Evolutionary conservation across 2,329 filamentous ascomycete genomes (phyloP), one percentile per base, ranked within the genome.

Genomic region (Microthyrium microscopicum): DNA sequence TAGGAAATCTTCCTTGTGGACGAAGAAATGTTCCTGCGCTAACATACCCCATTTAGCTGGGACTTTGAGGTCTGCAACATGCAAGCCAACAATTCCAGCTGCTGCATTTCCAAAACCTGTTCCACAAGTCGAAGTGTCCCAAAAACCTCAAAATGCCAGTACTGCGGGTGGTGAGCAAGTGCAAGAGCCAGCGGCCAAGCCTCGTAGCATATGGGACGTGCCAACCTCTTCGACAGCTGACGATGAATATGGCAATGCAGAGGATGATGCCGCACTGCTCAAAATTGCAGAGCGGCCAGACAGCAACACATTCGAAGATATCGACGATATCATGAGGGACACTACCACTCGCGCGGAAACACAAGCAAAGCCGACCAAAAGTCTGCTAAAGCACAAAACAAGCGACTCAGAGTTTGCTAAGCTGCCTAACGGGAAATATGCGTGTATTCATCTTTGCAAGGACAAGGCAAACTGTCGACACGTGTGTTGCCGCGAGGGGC

Each of bases 381-480:
- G 38, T 28, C 29, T 39, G 18, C 19, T n/a, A 8, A 11, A n/a
- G 19, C 22, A 34, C 19, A 8, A 31, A 19, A 30, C 11, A 29
- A 19, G 36, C 20, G 22, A 31, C 22, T 40, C 43, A 21, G 54
- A 64, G 29, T 63, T 71, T 4, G 48, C 55, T 2, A 64, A 62
- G 42, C 63, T 84, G 39, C 52, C 61, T 0, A 85, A 80, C 45
- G 79, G 78, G 0, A 79, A 66, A 45, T 85, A 75, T 71, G 64
- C 66, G 22, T 87, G 80, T 53, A 77, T 77, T 37, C 80, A 87
- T 46, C 52, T 52, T 13, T 85, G 80, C 55, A 71, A 67, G 43
- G 60, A 75, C 42, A 73, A 68, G 42, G 56, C 50, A 25, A 54
- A 47, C 7, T 85, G 80, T 51, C 79, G 72, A 42, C 80, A 87